A percentile compares a stretch with the other conserved stretches of the same genome.
Conservation (phyloP, 768 basidiomycete species). For the Pulveroboletus ravenelii region DNA sequence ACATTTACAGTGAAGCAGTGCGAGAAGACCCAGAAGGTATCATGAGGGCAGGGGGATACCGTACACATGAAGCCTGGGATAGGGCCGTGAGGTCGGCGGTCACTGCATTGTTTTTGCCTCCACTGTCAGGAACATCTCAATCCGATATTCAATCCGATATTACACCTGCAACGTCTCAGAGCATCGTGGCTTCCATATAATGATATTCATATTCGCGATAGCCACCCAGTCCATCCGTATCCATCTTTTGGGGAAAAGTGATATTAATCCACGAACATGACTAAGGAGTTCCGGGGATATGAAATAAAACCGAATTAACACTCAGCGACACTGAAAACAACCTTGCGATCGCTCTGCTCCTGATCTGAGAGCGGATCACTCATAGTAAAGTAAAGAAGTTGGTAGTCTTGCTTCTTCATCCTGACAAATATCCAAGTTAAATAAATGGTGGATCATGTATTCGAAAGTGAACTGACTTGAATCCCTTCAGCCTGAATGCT, state of each 20-base stretch:
- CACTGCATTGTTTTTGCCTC: conserved; percentile 62
- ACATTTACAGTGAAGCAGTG: conserved; percentile 71
- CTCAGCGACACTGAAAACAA: conserved; percentile 47
- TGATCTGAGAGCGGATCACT: conserved; percentile 51
- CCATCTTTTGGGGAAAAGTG: neutral
- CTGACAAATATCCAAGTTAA: conserved; percentile 10
- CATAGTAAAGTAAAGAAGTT: conserved; percentile 81
- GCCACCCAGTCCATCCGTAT: neutral
- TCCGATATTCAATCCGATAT: conserved; percentile 5
- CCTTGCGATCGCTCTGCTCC: conserved; percentile 46
- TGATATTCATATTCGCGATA: neutral
- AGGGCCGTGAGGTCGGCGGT: conserved; percentile 72
- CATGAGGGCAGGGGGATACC: conserved; percentile 81
- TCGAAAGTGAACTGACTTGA: conserved; percentile 35
- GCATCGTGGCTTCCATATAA: conserved; percentile 42
- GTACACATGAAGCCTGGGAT: conserved; percentile 80
- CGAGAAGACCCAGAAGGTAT: conserved; percentile 71
- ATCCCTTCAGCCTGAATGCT: conserved; percentile 45
- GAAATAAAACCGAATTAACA: conserved; percentile 11
- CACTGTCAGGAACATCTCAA: conserved; percentile 34
- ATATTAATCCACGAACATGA: neutral
- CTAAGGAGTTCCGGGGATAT: neutral
- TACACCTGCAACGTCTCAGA: conserved; percentile 29
- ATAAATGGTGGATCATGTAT: neutral
- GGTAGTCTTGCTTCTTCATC: conserved; percentile 51